Conservation (phyloP, 306 rosid species). For the Cicer yamashitae region DNA sequence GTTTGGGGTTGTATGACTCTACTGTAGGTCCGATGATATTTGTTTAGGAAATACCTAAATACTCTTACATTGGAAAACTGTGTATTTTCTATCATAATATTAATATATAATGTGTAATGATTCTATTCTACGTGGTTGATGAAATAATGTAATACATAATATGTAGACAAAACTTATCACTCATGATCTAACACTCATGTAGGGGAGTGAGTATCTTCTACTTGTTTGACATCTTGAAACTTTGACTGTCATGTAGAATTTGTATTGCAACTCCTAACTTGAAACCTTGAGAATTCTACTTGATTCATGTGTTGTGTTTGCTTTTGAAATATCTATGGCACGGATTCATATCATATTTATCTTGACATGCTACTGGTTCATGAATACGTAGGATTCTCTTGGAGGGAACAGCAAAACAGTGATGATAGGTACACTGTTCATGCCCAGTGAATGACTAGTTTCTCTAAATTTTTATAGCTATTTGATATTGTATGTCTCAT, state of each 20-base stretch:
- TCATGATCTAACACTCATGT: conserved; percentile 20
- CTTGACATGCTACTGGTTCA: conserved; percentile 39
- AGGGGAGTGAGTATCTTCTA: background rate
- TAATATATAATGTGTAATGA: background rate
- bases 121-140: background rate
- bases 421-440: conserved; percentile 78
- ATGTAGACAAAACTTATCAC: background rate
- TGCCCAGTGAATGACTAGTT: background rate
- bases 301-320: background rate
- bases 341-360: conserved; percentile 30
- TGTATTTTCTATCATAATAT: background rate
- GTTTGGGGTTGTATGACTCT: conserved; percentile 36
- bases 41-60: background rate
- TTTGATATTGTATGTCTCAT: background rate
- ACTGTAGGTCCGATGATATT: conserved; percentile 62
- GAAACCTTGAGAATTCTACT: background rate
- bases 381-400: conserved; percentile 78
- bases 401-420: conserved; percentile 99
- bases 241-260: conserved; percentile 5
- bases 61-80: background rate
- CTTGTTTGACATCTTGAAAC: conserved; percentile 1
- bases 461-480: conserved; percentile 16
- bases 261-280: conserved; percentile 6
- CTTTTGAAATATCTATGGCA: background rate
- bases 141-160: background rate